Conservation (phyloP, 1,284 basidiomycete genomes). For the Irpex lacteus region DNA sequence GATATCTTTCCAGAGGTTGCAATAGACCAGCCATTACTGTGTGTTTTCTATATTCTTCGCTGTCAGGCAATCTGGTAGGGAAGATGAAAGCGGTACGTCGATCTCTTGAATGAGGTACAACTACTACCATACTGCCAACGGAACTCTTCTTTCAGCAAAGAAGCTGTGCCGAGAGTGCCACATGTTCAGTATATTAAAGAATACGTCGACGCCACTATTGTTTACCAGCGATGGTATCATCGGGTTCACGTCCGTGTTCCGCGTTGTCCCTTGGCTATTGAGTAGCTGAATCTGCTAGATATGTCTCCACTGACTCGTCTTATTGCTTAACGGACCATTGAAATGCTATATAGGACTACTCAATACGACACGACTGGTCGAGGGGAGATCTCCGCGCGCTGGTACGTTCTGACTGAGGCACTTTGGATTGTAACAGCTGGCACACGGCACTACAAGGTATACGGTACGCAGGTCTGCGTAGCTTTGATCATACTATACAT, state of each 20-base stretch:
- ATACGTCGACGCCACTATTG: not conserved
- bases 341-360: not conserved
- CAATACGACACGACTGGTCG: not conserved
- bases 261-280: not conserved
- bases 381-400: not conserved
- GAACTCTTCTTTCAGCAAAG: not conserved
- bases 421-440: not conserved
- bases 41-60: not conserved
- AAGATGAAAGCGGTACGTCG: not conserved
- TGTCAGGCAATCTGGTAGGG: not conserved
- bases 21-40: not conserved
- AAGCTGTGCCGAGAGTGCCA: not conserved
- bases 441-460: no score
- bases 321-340: not conserved
- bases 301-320: not conserved
- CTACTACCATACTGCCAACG: not conserved
- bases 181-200: not conserved
- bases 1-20: not conserved
- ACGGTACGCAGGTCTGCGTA: not conserved
- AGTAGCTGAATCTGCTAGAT: not conserved
- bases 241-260: not conserved
- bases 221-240: not conserved
- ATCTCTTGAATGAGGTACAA: not conserved
- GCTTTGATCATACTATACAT: not conserved
- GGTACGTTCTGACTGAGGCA: not conserved